A percentile compares a stretch with the other conserved stretches of the same genome.
Evolutionary conservation across 495 filamentous ascomycete species (phyloP).

Genomic region (Echria macrotheca): DNA sequence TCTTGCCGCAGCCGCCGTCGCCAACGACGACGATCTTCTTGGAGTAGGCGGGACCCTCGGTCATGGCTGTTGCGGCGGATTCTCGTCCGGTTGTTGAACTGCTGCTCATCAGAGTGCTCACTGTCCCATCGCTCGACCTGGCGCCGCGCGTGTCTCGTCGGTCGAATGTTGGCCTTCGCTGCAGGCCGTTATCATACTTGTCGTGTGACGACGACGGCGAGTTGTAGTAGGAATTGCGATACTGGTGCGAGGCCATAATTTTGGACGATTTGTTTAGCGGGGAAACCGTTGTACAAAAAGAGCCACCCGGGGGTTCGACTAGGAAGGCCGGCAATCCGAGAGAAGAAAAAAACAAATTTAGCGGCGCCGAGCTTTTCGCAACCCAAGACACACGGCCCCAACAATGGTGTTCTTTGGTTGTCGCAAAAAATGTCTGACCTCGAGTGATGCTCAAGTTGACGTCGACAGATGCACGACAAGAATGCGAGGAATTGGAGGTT

Average conservation of each 20-base stretch:
- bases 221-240: slow-evolving; percentile 41
- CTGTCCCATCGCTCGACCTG: slow-evolving; percentile 63
- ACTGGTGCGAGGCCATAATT: slow-evolving; percentile 41
- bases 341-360: background rate
- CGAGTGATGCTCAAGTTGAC: background rate
- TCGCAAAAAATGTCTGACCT: background rate
- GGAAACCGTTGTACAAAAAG: background rate
- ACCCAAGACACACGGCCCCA: background rate
- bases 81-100: slow-evolving; percentile 58
- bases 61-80: slow-evolving; percentile 78
- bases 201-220: slow-evolving; percentile 27
- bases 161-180: slow-evolving; percentile 29
- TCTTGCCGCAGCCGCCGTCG: slow-evolving; percentile 98
- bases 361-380: background rate
- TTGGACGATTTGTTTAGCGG: slow-evolving; percentile 15
- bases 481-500: slow-evolving; percentile 2
- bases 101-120: slow-evolving; percentile 68
- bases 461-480: too few relatives aligned
- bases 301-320: background rate
- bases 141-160: slow-evolving; percentile 40
- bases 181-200: slow-evolving; percentile 37
- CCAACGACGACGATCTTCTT: slow-evolving; percentile 99
- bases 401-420: background rate
- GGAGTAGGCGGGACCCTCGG: slow-evolving; percentile 83
- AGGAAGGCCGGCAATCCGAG: background rate